Evolutionary conservation across 805 yeast species (phyloP), one percentile per base, ranked within the genome.

Genomic region (Citeromyces matritensis): DNA sequence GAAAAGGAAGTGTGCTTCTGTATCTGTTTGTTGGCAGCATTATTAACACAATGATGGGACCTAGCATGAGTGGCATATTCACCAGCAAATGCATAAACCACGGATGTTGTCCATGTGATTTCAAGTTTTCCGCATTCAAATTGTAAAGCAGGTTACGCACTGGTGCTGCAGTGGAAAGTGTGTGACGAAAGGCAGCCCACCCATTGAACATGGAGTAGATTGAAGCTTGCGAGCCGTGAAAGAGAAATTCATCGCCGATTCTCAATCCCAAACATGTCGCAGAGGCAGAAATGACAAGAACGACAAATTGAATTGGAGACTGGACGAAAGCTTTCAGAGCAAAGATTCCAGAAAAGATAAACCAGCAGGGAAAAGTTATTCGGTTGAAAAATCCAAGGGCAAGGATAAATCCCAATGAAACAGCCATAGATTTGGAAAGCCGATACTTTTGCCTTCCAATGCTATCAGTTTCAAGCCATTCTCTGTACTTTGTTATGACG

Each of bases 41-140:
- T 15, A 66, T 55, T 1, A 76, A 31, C 3, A 51, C 32, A 2
- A 81, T 31, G 4, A 72, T 60, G 0, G 98, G 97, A 0, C 97
- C 98, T 9, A 85, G 30, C 10, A 91, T 53, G 39, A 74, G 77
- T 0, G 97, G 96, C 4, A 83, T 40, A 44, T 86, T 88, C 5
- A 81, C 54, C 15, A 83, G 40, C 0, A 82, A 4, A 45, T 91
- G 98, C 1, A 80, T 78, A 39, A 71, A 77, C 21, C 68, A 58
- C 3, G 86, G 73, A 45, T 91, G 98, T 4, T 84, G 42, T 0
- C 98, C 99, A 50, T 91, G 99, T 17, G 47, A 39, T 0, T 76
- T 60, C 34, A 93, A 53, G 43, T 91, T 91, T 3, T 51, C 48
- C 6, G 48, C 31, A 14, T 65, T 48, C 3, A 73, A 32, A 49